Percentiles rank a stretch among this genome's conserved stretches.
These are phyloP conservation scores for Colletotrichum plurivorum DNA, from an alignment of 2,329 filamentous ascomycete species.

Conservation along the genomic window DNA sequence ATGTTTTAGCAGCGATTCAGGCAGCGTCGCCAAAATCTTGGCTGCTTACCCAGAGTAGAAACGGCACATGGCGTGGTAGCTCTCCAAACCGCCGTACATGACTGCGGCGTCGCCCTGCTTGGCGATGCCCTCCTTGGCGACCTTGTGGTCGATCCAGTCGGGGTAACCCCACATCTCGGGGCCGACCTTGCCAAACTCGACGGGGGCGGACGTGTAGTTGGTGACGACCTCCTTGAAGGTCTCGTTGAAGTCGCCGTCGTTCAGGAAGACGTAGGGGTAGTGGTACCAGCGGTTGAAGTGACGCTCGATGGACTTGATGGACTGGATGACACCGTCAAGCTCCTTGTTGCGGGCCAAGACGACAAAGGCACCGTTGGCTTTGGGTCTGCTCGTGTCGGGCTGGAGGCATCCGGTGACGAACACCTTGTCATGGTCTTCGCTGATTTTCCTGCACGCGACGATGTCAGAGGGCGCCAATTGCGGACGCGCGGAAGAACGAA, in stretches of 20 bases:
- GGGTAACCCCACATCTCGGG: constrained; percentile 95
- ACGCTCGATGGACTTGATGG: constrained; percentile 96
- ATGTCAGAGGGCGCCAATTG: constrained; percentile 14
- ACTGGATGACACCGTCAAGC: constrained; percentile 94
- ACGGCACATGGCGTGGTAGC: constrained; percentile 98
- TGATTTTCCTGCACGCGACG: constrained; percentile 81
- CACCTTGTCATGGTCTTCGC: constrained; percentile 96
- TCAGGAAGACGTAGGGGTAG: constrained; percentile 98
- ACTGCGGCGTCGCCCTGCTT: constrained; percentile 98
- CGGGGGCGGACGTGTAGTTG: constrained; percentile 89
- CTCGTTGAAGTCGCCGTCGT: constrained; percentile 96
- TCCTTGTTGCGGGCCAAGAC: constrained; percentile 97
- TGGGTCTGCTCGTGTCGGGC: constrained; percentile 81
- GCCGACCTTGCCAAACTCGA: constrained; percentile 96
- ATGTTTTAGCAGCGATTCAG: constrained; percentile 42
- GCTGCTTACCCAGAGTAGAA: constrained; percentile 90
- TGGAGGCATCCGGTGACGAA: constrained; percentile 93
- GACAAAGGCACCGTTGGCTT: constrained; percentile 95
- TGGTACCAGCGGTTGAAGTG: constrained; percentile 99
- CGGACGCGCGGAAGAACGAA: not conserved
- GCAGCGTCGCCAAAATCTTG: not conserved
- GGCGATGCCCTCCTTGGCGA: constrained; percentile 94
- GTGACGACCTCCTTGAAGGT: constrained; percentile 89
- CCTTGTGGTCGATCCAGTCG: constrained; percentile 94
- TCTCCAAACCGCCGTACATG: constrained; percentile 99